Evolutionary conservation across 2,329 filamentous ascomycete species (phyloP), one percentile per base, ranked within the genome.

Genomic region (Penicillium sp.): DNA sequence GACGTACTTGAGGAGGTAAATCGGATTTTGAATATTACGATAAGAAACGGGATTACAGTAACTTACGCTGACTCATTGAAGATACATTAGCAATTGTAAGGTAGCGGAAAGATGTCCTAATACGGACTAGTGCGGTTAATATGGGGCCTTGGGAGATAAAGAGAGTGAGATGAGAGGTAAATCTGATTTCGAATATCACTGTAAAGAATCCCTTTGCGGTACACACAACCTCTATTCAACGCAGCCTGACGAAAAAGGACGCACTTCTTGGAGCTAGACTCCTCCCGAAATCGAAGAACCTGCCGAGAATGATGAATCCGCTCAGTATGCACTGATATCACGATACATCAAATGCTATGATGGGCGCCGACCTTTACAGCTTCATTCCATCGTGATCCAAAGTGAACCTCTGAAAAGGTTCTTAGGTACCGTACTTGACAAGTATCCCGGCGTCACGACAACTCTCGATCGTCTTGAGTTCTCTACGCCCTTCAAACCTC

Each of bases 341-440:
- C 80, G 83, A 42, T 82, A 86, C 63, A 73, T 77, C 50, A 82
- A 80, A 68, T 78, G 78, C 60, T 78, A 76, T 43, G 80, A 86
- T 63, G 80, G 82, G 26, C 78, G 80, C 51, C 85, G 85, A 66
- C 81, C 81, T 42, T 78, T 86, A 29, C 72, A 81, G 49, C 77
- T 86, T 23, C 77, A 87, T 61, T 85, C 81, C 43, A 80, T 89
- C 52, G 76, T 86, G 42, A 71, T 88, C 6, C 85, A 89, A 67
- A 85, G 81, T 18, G 82, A 84, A 1, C 74, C 79, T 49, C 70
- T 89, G 41, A 85, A 85, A 68, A 72, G 74, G 2, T 76, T 82
- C 4, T 74, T 89, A 0, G 73, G 72, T 9, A 74, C 79, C 10
- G 76, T 86, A 7, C 74, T 87, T 21, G 69, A 76, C 1, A 80